Evolutionary conservation across 2,329 filamentous ascomycete species (phyloP), one percentile per base, ranked within the genome.

Genomic region (Hysterium pulicare): DNA sequence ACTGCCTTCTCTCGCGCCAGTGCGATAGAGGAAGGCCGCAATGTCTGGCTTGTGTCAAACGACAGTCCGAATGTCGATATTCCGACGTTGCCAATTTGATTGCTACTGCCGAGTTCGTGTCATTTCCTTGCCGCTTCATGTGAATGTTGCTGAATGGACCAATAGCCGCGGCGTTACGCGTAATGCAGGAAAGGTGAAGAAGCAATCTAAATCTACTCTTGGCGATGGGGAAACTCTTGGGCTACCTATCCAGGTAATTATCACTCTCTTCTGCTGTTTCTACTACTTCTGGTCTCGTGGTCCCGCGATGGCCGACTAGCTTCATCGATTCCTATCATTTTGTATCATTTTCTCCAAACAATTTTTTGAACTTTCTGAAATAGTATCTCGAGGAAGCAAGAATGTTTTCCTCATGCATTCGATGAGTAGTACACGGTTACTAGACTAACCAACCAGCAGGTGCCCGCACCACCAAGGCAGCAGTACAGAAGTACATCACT

Each of bases 31-130:
- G 79, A 30, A 72, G 86, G 54, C 87, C 86, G 38, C 46, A 54
- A 30, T 67, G 60, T 54, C 53, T 72, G 35, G 63, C 64, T 75
- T 85, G 84, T 62, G 82, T 88, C 56, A 90, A 90, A 67, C 75
- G 87, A 33, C 84, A 89, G 61, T 86, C 84, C 0, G 75, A 80
- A 51, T 91, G 87, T 68, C 78, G 76, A 64, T 90, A 90, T 69
- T 86, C 84, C 0, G 79, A 81, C 38, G 83, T 89, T 22, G 87
- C 87, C 34, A 87, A 89, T 59, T 70, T 90, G 30, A 78, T 90
- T 33, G 72, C 71, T 8, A 68, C 70, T 10, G 62, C 67, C 36
- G 85, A 88, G 82, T 86, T 71, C 66, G 81, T 72, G 38, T 45
- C 28, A 19, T n/a, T n/a, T n/a, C n/a, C n/a, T n/a, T n/a, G n/a